Evolutionary conservation across 768 basidiomycete genomes (phyloP), one percentile per base, ranked within the genome.

Genomic region (Termitomyces bulborhizus): DNA sequence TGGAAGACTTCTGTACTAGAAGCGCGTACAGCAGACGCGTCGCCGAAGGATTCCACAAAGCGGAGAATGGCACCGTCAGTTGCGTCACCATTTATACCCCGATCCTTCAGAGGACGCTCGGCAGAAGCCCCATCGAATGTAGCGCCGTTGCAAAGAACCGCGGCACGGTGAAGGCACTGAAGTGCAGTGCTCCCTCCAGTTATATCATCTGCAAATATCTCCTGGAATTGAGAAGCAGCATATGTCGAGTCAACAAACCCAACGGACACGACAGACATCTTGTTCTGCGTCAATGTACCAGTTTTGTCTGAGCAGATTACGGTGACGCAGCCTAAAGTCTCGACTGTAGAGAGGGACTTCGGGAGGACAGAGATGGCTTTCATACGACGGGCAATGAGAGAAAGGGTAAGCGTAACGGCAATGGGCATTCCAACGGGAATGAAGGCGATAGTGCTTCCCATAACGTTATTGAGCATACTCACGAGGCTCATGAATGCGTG

Each of bases 301-400:
- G 82, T 82, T 65, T 86, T 86, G 63, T 86, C 79, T 1, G 74
- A 75, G 44, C 71, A 72, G 40, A 77, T 64, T 13, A 75, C 76
- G 48, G 81, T 79, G 63, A 86, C 82, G 7, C 78, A 74, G 6
- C 85, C 85, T 6, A 88, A 73, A 8, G 81, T 82, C 65, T 88
- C 85, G 32, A 88, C 82, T 4, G 82, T 86, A 18, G 83, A 76
- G 24, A 86, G 69, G 3, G 80, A 79, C 62, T 78, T 78, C 60
- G 39, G 53, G 9, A 59, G 58, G 34, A 61, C 60, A 3, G 43
- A 46, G 29, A 56, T 44, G 2, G n/a, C 29, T 41, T 56, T 56
- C 58, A 61, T 61, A 6, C 55, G 55, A 13, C 54, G 52, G n/a
- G 58, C 60, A n/a, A 58, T 52, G 26, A 54, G 57, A 8, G 57